Percentiles rank a stretch among this genome's conserved stretches.
Conservation (phyloP, 2,329 filamentous ascomycete species). For the Sclerotinia spermophila region DNA sequence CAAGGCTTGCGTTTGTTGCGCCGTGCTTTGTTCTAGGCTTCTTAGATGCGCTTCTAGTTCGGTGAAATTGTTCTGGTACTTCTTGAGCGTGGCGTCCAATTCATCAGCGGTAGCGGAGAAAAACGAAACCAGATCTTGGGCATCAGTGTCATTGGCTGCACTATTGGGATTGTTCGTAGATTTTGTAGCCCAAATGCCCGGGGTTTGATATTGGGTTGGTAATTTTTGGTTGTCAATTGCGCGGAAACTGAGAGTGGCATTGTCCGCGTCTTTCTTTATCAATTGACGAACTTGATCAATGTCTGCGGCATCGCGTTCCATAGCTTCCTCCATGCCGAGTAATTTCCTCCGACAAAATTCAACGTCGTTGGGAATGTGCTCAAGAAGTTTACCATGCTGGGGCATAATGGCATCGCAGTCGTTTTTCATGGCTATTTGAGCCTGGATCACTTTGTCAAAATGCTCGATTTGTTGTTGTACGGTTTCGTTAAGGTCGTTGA, state of each 20-base stretch:
- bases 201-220: conserved; percentile 52
- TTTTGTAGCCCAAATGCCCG: conserved; percentile 43
- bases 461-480: conserved; percentile 73
- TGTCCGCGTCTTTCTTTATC: conserved; percentile 63
- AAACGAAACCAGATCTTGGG: conserved; percentile 58
- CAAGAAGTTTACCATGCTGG: conserved; percentile 58
- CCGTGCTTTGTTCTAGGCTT: conserved; percentile 57
- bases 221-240: conserved; percentile 72
- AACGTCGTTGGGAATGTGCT: conserved; percentile 62
- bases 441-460: conserved; percentile 76
- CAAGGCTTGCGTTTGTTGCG: conserved; percentile 57
- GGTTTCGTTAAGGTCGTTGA: conserved; percentile 81
- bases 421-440: conserved; percentile 73
- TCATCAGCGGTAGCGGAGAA: conserved; percentile 62
- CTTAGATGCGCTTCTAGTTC: conserved; percentile 65
- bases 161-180: conserved; percentile 40
- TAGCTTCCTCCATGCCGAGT: conserved; percentile 58
- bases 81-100: conserved; percentile 54
- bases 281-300: conserved; percentile 54
- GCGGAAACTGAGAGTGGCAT: conserved; percentile 68
- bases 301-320: conserved; percentile 59
- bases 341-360: conserved; percentile 59
- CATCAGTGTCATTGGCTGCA: conserved; percentile 44
- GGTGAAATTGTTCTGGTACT: conserved; percentile 55
- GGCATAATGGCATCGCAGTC: conserved; percentile 70